Conservation (phyloP, 805 yeast species). For the Yarrowia sp. region DNA sequence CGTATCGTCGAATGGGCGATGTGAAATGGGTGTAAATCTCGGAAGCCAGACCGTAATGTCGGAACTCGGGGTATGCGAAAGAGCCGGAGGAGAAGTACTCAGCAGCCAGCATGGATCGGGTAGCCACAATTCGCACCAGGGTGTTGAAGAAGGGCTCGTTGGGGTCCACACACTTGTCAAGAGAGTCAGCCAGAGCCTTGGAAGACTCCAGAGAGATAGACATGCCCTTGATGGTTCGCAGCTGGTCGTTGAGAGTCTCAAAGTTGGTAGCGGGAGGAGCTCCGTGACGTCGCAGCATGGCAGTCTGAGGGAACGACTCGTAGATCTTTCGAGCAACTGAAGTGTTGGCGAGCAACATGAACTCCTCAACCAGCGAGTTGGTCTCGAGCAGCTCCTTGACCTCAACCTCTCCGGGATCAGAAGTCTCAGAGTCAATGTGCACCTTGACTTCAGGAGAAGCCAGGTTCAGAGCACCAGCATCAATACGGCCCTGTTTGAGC, state of each 20-base stretch:
- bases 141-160: slow-evolving; percentile 90
- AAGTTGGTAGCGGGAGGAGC: slow-evolving; percentile 96
- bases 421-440: slow-evolving; percentile 93
- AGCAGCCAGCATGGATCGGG: slow-evolving; percentile 99
- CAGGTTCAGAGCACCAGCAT: slow-evolving; percentile 92
- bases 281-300: slow-evolving; percentile 96
- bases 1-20: slow-evolving; percentile 95
- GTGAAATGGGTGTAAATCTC: slow-evolving; percentile 98
- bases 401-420: slow-evolving; percentile 95
- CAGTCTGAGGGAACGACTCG: slow-evolving; percentile 94
- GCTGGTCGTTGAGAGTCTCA: slow-evolving; percentile 84
- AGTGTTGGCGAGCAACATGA: slow-evolving; percentile 95
- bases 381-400: slow-evolving; percentile 84
- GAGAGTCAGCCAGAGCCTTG: slow-evolving; percentile 86
- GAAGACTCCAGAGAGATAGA: slow-evolving; percentile 78
- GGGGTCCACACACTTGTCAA: slow-evolving; percentile 82
- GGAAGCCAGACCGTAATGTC: slow-evolving; percentile 95
- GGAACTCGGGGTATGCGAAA: slow-evolving; percentile 84
- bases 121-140: slow-evolving; percentile 90
- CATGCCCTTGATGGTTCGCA: slow-evolving; percentile 75
- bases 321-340: slow-evolving; percentile 91
- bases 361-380: slow-evolving; percentile 95
- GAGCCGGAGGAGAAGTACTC: slow-evolving; percentile 93
- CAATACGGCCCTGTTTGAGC: slow-evolving; percentile 79
- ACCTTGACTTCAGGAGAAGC: slow-evolving; percentile 99